These are phyloP conservation scores for Houttuynia cordata DNA, from an alignment of 164 flowering plant genomes.

Conservation along the genomic window DNA sequence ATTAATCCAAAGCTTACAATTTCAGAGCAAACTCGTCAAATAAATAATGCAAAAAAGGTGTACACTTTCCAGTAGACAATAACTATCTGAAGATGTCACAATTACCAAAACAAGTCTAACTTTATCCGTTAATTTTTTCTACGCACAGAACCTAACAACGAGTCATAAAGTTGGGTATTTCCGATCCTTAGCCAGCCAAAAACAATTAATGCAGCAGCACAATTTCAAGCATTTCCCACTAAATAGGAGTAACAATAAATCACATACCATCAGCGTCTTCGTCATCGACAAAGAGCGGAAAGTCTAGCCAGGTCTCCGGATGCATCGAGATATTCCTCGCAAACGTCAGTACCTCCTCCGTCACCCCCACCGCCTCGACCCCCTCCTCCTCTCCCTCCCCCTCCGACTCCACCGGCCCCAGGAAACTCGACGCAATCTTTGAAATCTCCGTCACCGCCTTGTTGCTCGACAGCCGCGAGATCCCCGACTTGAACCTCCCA, in stretches of 20 bases:
- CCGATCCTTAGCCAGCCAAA: neutral
- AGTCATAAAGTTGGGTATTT: too few species aligned
- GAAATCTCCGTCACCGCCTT: conserved; percentile 29
- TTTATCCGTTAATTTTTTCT: too few species aligned
- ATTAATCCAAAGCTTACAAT: too few species aligned
- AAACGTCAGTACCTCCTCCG: conserved; percentile 78
- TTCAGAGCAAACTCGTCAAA: too few species aligned
- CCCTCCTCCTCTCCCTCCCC: conserved; percentile 16
- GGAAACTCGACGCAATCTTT: conserved; percentile 26
- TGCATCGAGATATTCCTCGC: conserved; percentile 84
- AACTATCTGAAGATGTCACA: too few species aligned
- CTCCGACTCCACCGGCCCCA: conserved; percentile 20
- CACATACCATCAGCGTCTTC: conserved; percentile 71
- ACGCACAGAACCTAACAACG: too few species aligned
- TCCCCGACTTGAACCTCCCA: conserved; percentile 24
- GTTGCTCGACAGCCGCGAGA: conserved; percentile 15
- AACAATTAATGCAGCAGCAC: neutral
- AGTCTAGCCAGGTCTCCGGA: conserved; percentile 99
- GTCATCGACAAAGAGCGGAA: conserved; percentile 69
- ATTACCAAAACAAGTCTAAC: too few species aligned
- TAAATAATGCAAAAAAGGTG: too few species aligned
- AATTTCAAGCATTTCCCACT: neutral
- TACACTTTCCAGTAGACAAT: too few species aligned
- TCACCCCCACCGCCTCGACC: conserved; percentile 44
- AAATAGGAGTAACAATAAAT: neutral